These are phyloP conservation scores for Oryza officinalis DNA, from an alignment of 176 grass and related monocot genomes.

Conservation along the genomic window DNA sequence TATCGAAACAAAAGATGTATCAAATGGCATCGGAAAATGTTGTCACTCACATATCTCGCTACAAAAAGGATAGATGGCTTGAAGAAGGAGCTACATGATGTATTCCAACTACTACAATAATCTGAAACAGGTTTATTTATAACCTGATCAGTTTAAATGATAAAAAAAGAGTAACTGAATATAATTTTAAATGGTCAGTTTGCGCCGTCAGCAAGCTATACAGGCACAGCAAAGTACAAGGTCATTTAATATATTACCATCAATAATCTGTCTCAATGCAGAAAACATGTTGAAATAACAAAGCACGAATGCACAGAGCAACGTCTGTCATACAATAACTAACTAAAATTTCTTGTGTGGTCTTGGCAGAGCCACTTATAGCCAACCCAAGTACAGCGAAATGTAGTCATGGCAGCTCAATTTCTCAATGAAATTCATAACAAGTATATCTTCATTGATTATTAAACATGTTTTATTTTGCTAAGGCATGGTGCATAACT, in stretches of 20 bases:
- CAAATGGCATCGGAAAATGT: neutral
- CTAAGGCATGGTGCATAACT: slow-evolving; percentile 21
- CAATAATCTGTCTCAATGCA: neutral
- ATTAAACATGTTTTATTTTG: slow-evolving; percentile 33
- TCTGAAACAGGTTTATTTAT: neutral
- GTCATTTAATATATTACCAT: neutral
- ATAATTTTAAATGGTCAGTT: neutral
- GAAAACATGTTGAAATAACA: neutral
- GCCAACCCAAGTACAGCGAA: neutral
- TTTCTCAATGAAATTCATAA: slow-evolving; percentile 14
- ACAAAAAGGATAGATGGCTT: too few relatives aligned
- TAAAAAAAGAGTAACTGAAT: neutral
- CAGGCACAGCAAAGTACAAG: neutral
- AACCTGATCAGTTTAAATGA: neutral
- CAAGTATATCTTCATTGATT: slow-evolving; percentile 32
- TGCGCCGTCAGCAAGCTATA: neutral
- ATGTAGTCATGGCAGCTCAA: neutral
- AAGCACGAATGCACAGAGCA: neutral
- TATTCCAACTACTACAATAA: too few relatives aligned
- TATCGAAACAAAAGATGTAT: neutral
- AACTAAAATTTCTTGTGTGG: neutral
- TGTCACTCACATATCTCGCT: too few relatives aligned
- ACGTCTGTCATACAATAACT: neutral
- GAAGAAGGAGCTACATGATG: neutral
- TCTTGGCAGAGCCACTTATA: neutral